These are phyloP conservation scores for Mucor mucedo DNA, from an alignment of 371 early-diverging fungal species.

Conservation along the genomic window DNA sequence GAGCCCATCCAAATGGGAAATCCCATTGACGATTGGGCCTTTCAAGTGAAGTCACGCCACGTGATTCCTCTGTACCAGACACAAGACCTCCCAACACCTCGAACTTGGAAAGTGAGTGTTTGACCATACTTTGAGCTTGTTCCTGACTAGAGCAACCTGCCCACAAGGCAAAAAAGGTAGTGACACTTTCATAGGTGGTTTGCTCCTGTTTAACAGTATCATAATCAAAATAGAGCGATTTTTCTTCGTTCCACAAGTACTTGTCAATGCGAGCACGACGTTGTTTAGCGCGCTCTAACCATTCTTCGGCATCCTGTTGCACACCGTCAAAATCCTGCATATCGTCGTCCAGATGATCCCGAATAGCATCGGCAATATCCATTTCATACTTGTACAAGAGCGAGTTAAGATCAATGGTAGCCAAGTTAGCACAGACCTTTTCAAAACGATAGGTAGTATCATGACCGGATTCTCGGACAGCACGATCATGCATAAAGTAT, in stretches of 20 bases:
- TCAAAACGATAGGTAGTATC: constrained; percentile 97
- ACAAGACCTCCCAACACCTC: constrained; percentile 91
- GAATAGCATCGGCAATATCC: constrained; percentile 83
- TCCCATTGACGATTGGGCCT: constrained; percentile 98
- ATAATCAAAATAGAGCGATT: constrained; percentile 68
- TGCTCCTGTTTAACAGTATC: constrained; percentile 60
- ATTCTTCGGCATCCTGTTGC: constrained; percentile 51
- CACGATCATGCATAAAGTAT: constrained; percentile 97
- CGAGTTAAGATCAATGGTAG: constrained; percentile 91
- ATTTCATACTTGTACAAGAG: constrained; percentile 94
- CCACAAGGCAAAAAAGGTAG: constrained; percentile 80
- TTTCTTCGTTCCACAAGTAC: constrained; percentile 72
- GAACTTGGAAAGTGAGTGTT: constrained; percentile 66
- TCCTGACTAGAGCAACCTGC: constrained; percentile 68
- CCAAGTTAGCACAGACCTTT: constrained; percentile 87
- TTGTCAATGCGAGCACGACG: constrained; percentile 64
- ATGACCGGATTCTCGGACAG: constrained; percentile 96
- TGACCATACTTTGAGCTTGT: constrained; percentile 67
- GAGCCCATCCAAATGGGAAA: constrained; percentile 96
- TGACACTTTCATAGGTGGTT: constrained; percentile 73
- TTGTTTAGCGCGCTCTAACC: constrained; percentile 60
- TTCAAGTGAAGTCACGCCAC: constrained; percentile 75
- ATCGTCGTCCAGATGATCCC: constrained; percentile 63
- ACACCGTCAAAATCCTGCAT: constrained; percentile 53
- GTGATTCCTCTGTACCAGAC: constrained; percentile 86